These are phyloP conservation scores for Yarrowia galli DNA, from an alignment of 1,139 yeast species.

Conservation along the genomic window DNA sequence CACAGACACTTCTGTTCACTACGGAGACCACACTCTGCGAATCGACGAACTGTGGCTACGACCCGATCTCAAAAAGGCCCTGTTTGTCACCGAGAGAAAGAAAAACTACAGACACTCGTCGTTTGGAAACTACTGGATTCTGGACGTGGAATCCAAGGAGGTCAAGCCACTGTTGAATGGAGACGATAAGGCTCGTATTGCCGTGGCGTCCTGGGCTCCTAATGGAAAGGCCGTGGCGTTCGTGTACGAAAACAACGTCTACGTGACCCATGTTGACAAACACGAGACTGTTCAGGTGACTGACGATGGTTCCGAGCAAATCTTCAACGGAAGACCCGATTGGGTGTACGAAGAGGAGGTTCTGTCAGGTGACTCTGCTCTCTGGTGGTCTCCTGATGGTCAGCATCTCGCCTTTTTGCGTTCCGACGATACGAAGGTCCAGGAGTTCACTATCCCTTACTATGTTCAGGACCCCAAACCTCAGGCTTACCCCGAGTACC, in stretches of 20 bases:
- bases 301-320: slow-evolving; percentile 65
- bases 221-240: slow-evolving; percentile 69
- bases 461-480: slow-evolving; percentile 56
- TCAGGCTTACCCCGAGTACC: slow-evolving; percentile 65
- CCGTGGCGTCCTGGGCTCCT: slow-evolving; percentile 80
- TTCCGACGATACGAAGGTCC: slow-evolving; percentile 76
- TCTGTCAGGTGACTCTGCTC: slow-evolving; percentile 63
- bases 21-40: slow-evolving; percentile 42
- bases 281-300: slow-evolving; percentile 59
- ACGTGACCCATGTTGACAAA: slow-evolving; percentile 54
- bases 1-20: slow-evolving; percentile 41
- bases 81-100: slow-evolving; percentile 60
- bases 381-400: slow-evolving; percentile 92
- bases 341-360: slow-evolving; percentile 99
- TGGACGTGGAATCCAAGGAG: slow-evolving; percentile 54
- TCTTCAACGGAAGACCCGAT: slow-evolving; percentile 90
- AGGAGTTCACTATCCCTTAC: slow-evolving; percentile 67
- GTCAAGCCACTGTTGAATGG: slow-evolving; percentile 55
- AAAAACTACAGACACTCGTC: slow-evolving; percentile 81
- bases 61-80: slow-evolving; percentile 56
- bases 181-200: slow-evolving; percentile 48
- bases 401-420: slow-evolving; percentile 66
- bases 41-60: slow-evolving; percentile 48
- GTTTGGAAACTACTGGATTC: slow-evolving; percentile 69
- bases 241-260: slow-evolving; percentile 70